These are phyloP conservation scores for Yarrowia phangngaensis DNA, from an alignment of 805 yeast genomes.

Conservation along the genomic window DNA sequence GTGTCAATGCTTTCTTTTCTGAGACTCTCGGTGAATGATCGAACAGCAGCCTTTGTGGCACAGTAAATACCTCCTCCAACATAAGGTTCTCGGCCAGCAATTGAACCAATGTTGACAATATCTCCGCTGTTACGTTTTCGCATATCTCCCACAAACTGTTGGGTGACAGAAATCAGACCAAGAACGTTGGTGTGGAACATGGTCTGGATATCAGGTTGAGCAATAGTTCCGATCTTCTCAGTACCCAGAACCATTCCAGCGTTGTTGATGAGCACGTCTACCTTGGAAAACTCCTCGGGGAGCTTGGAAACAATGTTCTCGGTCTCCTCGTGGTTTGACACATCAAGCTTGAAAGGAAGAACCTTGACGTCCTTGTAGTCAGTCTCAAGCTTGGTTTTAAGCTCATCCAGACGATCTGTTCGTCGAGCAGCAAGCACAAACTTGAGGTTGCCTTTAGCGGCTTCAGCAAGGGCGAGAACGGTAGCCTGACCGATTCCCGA, in stretches of 20 bases:
- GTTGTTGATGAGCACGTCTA: slow-evolving; percentile 62
- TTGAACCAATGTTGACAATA: slow-evolving; percentile 61
- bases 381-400: slow-evolving; percentile 47
- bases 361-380: slow-evolving; percentile 50
- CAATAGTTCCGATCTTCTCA: slow-evolving; percentile 69
- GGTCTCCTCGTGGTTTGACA: slow-evolving; percentile 51
- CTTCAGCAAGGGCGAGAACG: slow-evolving; percentile 78
- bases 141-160: slow-evolving; percentile 68
- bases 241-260: slow-evolving; percentile 72
- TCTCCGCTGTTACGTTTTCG: slow-evolving; percentile 61
- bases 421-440: slow-evolving; percentile 78
- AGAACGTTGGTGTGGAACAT: slow-evolving; percentile 86
- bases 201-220: slow-evolving; percentile 57
- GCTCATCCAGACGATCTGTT: slow-evolving; percentile 51
- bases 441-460: slow-evolving; percentile 65
- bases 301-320: slow-evolving; percentile 51
- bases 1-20: slow-evolving; percentile 74
- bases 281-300: slow-evolving; percentile 52
- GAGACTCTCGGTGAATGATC: slow-evolving; percentile 54
- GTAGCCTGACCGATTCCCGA: slow-evolving; percentile 94
- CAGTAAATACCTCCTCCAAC: slow-evolving; percentile 71
- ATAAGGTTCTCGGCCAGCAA: slow-evolving; percentile 68
- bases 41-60: slow-evolving; percentile 61
- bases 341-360: slow-evolving; percentile 52
- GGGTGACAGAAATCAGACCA: slow-evolving; percentile 81